Base-by-base conservation (phyloP, 495 filamentous ascomycete species). In the Penicillium flavigenum region DNA sequence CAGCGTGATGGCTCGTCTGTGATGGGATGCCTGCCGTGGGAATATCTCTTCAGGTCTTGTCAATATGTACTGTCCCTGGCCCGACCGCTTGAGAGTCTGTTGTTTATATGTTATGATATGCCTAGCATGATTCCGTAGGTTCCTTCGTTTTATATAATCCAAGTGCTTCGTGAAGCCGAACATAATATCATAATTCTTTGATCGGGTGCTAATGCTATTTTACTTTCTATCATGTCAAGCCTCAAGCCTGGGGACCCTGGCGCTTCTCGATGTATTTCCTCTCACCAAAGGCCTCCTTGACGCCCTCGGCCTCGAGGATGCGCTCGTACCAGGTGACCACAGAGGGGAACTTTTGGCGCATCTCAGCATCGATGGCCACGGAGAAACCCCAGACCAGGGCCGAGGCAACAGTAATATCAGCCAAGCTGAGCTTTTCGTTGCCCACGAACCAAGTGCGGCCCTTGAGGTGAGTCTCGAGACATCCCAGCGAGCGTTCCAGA, bases 211-310 rank as follows among this genome's bases (percentile, higher is more conserved):
- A 54, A 50, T 32, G 44, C 24, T 38, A 39, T 47, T 20, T 26
- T 47, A 42, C 55, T 4, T 24, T 26, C 43, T 7, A n/a, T 51
- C 7, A 14, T 12, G 9, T 29, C 17, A 1, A 19, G 26, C 14
- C 42, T 41, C 56, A 64, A 32, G 54, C 59, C 51, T 61, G 26
- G 20, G 60, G 54, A 41, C 48, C 36, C 56, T 64, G 41, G 9
- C 72, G 64, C 67, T 75, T 78, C 70, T 82, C 76, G 31, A 77
- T 60, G n/a, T 78, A 63, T 47, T 58, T 62, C 49, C 79, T 60
- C 59, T 75, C 72, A 0, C 77, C 77, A 67, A 82, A 78, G 6
- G 75, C 66, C 72, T 77, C 62, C 75, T 76, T 80, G 49, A 83
- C 66, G 51, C 76, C 81, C 7, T 81, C 75, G 2, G 71, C 63